These are phyloP conservation scores for Pythium chondricola DNA, from an alignment of 352 stramenopile species.

Conservation along the genomic window DNA sequence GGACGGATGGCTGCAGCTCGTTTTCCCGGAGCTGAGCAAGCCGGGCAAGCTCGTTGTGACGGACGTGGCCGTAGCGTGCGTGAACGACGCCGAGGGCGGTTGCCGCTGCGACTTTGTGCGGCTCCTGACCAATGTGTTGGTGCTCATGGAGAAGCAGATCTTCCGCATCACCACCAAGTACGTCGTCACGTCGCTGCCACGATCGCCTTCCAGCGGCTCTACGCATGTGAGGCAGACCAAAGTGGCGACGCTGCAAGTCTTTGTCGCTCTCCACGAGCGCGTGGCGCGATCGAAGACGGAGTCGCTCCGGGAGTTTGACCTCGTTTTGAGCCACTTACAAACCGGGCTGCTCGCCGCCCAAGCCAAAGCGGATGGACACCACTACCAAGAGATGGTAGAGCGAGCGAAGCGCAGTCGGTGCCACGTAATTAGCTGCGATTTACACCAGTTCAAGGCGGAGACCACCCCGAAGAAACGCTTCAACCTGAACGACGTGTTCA, in stretches of 20 bases:
- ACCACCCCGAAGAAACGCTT: conserved; percentile 16
- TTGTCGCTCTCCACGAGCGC: conserved; percentile 33
- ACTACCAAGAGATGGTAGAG: conserved; percentile 15
- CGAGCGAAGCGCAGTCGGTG: conserved; percentile 36
- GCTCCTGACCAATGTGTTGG: conserved; percentile 37
- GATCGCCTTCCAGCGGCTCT: background rate
- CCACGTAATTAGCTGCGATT: conserved; percentile 57
- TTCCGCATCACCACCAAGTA: conserved; percentile 39
- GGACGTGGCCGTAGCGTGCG: conserved; percentile 37
- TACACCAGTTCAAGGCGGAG: conserved; percentile 27
- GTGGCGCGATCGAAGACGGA: conserved; percentile 13
- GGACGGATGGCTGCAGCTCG: conserved; percentile 13
- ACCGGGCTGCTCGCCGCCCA: conserved; percentile 29
- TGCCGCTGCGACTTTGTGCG: conserved; percentile 41
- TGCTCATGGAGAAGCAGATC: conserved; percentile 32
- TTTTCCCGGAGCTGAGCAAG: conserved; percentile 12
- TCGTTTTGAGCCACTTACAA: conserved; percentile 57
- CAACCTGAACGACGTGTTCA: conserved; percentile 64
- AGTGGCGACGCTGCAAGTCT: conserved; percentile 48
- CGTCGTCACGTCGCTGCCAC: conserved; percentile 18
- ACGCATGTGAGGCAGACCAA: too few relatives aligned
- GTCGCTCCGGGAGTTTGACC: conserved; percentile 48
- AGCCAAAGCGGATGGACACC: background rate
- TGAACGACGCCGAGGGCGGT: conserved; percentile 30
- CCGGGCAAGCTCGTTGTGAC: conserved; percentile 19